Evolutionary conservation across 1,139 yeast species (phyloP).

Genomic region (Diutina ranongensis): DNA sequence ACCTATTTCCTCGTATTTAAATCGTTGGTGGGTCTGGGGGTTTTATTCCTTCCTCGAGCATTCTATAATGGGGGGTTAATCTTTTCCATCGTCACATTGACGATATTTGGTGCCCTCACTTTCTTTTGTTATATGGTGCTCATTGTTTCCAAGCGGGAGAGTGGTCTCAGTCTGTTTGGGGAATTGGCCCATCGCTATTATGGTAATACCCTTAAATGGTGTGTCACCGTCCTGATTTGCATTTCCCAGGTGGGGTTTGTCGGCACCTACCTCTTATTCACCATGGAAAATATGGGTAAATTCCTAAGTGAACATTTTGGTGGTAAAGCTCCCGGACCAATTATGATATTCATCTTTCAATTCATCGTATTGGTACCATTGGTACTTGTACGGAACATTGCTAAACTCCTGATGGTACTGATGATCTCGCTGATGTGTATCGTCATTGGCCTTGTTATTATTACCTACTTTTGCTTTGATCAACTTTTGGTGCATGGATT

Average conservation of each 20-base stretch:
- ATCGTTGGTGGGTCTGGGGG: slow-evolving; percentile 74
- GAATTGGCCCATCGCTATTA: slow-evolving; percentile 56
- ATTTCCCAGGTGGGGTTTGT: slow-evolving; percentile 69
- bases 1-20: slow-evolving; percentile 60
- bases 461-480: slow-evolving; percentile 43
- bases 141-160: slow-evolving; percentile 42
- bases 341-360: slow-evolving; percentile 38
- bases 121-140: slow-evolving; percentile 60
- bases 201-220: slow-evolving; percentile 47
- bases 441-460: slow-evolving; percentile 50
- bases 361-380: slow-evolving; percentile 52
- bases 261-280: slow-evolving; percentile 64
- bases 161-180: slow-evolving; percentile 60
- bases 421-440: slow-evolving; percentile 58
- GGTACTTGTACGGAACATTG: slow-evolving; percentile 58
- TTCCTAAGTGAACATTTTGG: slow-evolving; percentile 21
- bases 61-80: slow-evolving; percentile 62
- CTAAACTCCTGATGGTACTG: slow-evolving; percentile 59
- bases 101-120: slow-evolving; percentile 53
- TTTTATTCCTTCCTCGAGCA: slow-evolving; percentile 61
- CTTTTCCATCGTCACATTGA: slow-evolving; percentile 42
- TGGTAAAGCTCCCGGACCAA: background rate
- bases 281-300: slow-evolving; percentile 56
- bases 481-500: slow-evolving; percentile 36
- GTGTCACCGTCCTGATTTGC: slow-evolving; percentile 51